phyloP scores from a whole-genome alignment of 495 filamentous ascomycete species.

The Podospora pseudopauciseta region DNA sequence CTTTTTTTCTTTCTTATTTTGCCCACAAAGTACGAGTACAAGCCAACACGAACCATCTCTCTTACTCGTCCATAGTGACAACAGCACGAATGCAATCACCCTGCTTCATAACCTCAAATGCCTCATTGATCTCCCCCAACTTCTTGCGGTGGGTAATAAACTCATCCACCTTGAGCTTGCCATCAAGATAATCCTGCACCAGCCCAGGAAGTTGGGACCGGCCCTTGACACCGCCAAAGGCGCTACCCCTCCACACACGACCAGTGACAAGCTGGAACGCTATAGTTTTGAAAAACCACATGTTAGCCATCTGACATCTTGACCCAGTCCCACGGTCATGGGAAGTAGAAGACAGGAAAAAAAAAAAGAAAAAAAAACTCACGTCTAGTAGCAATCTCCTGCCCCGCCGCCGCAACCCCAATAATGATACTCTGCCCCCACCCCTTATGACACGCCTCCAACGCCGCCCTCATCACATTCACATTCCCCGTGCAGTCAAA shows the following conservation, averaged over 20 bases:
- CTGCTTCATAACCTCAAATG: conserved; percentile 90
- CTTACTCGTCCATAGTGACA: conserved; percentile 50
- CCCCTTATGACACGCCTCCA: conserved; percentile 98
- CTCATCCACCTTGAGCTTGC: conserved; percentile 95
- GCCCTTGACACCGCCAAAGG: conserved; percentile 97
- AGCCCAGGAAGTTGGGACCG: conserved; percentile 85
- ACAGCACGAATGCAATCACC: conserved; percentile 94
- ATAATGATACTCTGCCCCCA: conserved; percentile 99
- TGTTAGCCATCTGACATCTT: conserved; percentile 17
- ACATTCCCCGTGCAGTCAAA: conserved; percentile 99
- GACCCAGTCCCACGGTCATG: background rate
- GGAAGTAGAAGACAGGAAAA: background rate
- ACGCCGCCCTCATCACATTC: conserved; percentile 88
- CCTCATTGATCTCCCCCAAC: conserved; percentile 75
- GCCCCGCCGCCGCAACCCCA: conserved; percentile 93
- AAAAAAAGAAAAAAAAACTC: conserved; percentile 41
- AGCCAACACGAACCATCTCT: background rate
- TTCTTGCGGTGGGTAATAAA: conserved; percentile 96
- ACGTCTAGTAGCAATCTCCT: conserved; percentile 96
- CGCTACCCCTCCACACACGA: conserved; percentile 95
- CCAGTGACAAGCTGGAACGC: conserved; percentile 98
- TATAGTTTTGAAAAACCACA: conserved; percentile 37
- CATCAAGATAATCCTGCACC: conserved; percentile 84
- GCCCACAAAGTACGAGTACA: background rate
- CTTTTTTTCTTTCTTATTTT: background rate